Evolutionary conservation across 1,139 yeast species (phyloP).

Genomic region (Sugiyamaella novakii): DNA sequence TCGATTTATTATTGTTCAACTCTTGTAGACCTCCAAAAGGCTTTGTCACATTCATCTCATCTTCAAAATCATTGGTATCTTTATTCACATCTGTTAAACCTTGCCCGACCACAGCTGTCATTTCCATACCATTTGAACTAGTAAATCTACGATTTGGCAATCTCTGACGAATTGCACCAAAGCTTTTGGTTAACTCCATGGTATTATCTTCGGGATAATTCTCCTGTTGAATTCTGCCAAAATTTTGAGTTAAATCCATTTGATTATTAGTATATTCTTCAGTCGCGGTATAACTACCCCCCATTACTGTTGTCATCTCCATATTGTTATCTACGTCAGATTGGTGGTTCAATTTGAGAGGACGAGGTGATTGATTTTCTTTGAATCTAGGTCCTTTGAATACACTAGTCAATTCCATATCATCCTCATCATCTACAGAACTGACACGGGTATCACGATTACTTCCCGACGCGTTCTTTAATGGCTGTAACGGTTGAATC

Average conservation of each 20-base stretch:
- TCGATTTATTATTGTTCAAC: conserved; percentile 2
- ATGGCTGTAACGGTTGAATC: background rate
- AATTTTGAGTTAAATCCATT: background rate
- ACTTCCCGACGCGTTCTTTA: background rate
- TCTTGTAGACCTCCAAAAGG: conserved; percentile 6
- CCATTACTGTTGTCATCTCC: conserved; percentile 24
- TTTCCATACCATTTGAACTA: conserved; percentile 19
- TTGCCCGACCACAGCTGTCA: conserved; percentile 21
- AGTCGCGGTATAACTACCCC: conserved; percentile 1
- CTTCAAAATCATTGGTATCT: conserved; percentile 18
- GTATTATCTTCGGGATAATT: background rate
- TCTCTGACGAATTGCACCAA: background rate
- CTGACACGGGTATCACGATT: background rate
- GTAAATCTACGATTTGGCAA: background rate
- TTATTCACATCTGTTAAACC: conserved; percentile 6
- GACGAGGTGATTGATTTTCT: conserved; percentile 1
- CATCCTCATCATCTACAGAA: conserved; percentile 22
- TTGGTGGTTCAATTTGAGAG: background rate
- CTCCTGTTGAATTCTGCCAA: conserved; percentile 2
- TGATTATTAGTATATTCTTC: conserved; percentile 5
- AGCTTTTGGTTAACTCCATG: conserved; percentile 19
- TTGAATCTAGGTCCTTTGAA: conserved; percentile 11
- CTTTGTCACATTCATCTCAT: conserved; percentile 14
- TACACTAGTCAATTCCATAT: conserved; percentile 29
- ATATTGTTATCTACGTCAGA: conserved; percentile 10